Conservation (phyloP, 2,329 filamentous ascomycete genomes). For the Aureobasidium sp. region DNA sequence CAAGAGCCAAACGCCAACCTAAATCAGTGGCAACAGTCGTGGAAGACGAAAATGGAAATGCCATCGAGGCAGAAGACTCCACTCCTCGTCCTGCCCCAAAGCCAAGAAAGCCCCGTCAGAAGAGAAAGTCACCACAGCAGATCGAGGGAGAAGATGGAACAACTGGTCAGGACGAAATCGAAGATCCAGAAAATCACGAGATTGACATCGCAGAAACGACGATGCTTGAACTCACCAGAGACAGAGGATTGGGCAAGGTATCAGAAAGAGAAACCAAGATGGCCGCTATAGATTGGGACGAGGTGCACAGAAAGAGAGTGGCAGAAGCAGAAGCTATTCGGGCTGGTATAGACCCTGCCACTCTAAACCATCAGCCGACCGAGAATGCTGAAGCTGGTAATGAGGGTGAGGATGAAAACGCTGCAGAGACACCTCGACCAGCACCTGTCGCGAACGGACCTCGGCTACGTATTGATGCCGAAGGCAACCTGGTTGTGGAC, state of each 20-base stretch:
- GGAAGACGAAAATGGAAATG: constrained; percentile 10
- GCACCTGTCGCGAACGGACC: constrained; percentile 34
- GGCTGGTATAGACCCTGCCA: constrained; percentile 11
- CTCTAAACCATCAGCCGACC: constrained; percentile 22
- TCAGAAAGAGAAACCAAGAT: constrained; percentile 69
- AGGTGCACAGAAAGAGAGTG: constrained; percentile 37
- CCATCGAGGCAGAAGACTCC: neutral
- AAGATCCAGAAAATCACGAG: constrained; percentile 29
- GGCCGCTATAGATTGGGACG: constrained; percentile 55
- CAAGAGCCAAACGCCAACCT: constrained; percentile 2
- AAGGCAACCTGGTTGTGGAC: constrained; percentile 67
- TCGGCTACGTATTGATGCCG: constrained; percentile 53
- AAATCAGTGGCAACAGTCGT: constrained; percentile 7
- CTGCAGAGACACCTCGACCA: constrained; percentile 9
- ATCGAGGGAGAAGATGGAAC: constrained; percentile 14
- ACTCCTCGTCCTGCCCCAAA: neutral
- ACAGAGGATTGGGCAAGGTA: constrained; percentile 54
- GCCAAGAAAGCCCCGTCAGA: constrained; percentile 9
- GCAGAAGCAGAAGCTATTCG: constrained; percentile 30
- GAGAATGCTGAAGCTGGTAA: constrained; percentile 28
- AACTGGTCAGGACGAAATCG: constrained; percentile 20
- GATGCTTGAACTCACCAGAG: constrained; percentile 65
- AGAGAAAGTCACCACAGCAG: constrained; percentile 16
- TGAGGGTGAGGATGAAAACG: constrained; percentile 15
- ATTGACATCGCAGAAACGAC: constrained; percentile 62